Conservation (phyloP, 2,329 filamentous ascomycete species). For the Pseudophaeomoniella oleicola region DNA sequence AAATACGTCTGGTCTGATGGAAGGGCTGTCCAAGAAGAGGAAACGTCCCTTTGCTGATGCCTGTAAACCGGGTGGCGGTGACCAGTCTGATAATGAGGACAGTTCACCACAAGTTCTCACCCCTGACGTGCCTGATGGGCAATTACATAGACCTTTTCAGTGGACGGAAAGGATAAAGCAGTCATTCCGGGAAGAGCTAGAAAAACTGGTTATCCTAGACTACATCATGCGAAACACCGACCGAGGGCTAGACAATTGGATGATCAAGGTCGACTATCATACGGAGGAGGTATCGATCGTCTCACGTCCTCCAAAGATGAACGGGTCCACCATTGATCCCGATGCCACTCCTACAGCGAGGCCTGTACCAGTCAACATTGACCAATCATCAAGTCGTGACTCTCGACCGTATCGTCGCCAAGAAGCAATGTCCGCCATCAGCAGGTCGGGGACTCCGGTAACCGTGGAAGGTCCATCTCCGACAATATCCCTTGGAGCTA, state of each 20-base stretch:
- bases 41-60: slow-evolving; percentile 66
- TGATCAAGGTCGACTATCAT: slow-evolving; percentile 90
- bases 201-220: slow-evolving; percentile 92
- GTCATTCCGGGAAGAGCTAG: slow-evolving; percentile 83
- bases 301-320: slow-evolving; percentile 63
- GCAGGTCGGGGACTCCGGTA: slow-evolving; percentile 38
- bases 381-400: slow-evolving; percentile 14
- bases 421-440: slow-evolving; percentile 68
- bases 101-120: slow-evolving; percentile 29
- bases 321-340: slow-evolving; percentile 31
- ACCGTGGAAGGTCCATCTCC: slow-evolving; percentile 34
- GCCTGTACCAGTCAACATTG: slow-evolving; percentile 38
- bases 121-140: slow-evolving; percentile 30
- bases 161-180: slow-evolving; percentile 87
- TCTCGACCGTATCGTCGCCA: slow-evolving; percentile 60
- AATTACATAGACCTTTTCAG: slow-evolving; percentile 42
- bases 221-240: slow-evolving; percentile 99
- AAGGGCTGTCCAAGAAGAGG: slow-evolving; percentile 51
- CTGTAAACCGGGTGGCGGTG: slow-evolving; percentile 51
- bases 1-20: slow-evolving; percentile 52
- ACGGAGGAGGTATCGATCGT: slow-evolving; percentile 71
- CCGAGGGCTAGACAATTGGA: slow-evolving; percentile 94
- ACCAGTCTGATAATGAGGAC: slow-evolving; percentile 47
- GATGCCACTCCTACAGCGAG: slow-evolving; percentile 42
- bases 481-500: slow-evolving; percentile 69